phyloP scores from a whole-genome alignment of 331 rosid species.

The Malus hybrid region DNA sequence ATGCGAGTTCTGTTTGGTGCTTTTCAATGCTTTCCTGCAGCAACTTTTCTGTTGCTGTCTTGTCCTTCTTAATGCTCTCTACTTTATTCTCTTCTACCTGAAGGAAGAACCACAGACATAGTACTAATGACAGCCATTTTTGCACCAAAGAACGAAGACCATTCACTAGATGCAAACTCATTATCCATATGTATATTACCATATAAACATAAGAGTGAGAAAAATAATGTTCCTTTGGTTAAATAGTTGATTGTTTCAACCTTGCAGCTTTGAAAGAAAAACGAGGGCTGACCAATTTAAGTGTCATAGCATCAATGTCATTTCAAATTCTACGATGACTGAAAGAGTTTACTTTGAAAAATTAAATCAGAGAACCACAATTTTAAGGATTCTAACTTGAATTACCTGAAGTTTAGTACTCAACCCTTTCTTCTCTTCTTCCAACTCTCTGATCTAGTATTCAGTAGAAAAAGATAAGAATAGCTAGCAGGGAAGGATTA shows the following conservation, averaged over 20 bases:
- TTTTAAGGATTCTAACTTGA: constrained; percentile 5
- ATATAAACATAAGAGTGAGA: background rate
- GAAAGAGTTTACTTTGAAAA: background rate
- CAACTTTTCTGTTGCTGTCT: constrained; percentile 83
- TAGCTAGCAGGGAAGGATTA: constrained; percentile 10
- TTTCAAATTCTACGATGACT: background rate
- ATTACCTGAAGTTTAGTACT: constrained; percentile 87
- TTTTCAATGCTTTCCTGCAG: constrained; percentile 94
- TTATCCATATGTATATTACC: background rate
- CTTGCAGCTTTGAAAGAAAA: background rate
- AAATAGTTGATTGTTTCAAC: background rate
- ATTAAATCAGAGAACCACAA: background rate
- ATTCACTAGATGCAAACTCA: background rate
- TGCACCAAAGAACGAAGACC: background rate
- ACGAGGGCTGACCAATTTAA: background rate
- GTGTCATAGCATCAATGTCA: background rate
- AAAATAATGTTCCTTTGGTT: background rate
- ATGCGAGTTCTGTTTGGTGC: constrained; percentile 79
- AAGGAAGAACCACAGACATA: constrained; percentile 1
- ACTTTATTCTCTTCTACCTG: constrained; percentile 98
- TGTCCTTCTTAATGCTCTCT: constrained; percentile 91
- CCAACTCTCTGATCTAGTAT: constrained; percentile 96
- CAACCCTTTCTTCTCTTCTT: constrained; percentile 98
- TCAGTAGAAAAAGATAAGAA: constrained; percentile 25
- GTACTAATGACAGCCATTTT: constrained; percentile 7